A percentile compares a stretch with the other conserved stretches of the same genome.
Conservation (phyloP, 208 protist species). For the Crithidia thermophila region DNA sequence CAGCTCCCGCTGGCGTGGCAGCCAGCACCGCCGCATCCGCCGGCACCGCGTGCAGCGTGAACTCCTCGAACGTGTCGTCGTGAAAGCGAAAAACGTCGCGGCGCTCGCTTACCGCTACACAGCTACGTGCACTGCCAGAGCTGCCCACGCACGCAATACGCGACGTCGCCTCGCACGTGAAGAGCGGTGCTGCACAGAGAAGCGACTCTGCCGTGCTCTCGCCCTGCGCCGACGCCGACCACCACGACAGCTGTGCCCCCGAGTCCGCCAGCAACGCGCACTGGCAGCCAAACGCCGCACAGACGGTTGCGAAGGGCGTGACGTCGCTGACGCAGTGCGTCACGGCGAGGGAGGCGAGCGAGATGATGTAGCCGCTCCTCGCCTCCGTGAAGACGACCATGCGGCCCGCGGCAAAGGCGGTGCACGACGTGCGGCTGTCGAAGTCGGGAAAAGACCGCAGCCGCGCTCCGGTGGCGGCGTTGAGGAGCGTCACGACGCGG, state of each 20-base stretch:
- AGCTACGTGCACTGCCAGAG: not conserved
- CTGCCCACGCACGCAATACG: constrained; percentile 16
- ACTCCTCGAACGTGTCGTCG: constrained; percentile 9
- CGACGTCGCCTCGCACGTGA: constrained; percentile 24
- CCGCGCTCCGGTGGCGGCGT: constrained; percentile 32
- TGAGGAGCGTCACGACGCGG: constrained; percentile 30
- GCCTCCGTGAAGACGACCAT: constrained; percentile 37
- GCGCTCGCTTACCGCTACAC: constrained; percentile 14
- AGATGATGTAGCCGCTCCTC: constrained; percentile 27
- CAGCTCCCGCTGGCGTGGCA: not conserved
- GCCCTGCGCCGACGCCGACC: too few species aligned
- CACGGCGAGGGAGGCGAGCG: constrained; percentile 20
- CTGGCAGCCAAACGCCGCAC: constrained; percentile 6
- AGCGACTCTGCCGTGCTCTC: not conserved
- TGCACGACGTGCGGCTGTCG: constrained; percentile 15
- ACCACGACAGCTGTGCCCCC: constrained; percentile 17
- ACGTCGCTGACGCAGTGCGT: constrained; percentile 21
- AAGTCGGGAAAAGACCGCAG: constrained; percentile 54
- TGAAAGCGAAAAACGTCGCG: constrained; percentile 18
- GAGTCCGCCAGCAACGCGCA: constrained; percentile 26
- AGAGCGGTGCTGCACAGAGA: not conserved
- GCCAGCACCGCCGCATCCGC: not conserved
- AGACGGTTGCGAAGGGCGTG: constrained; percentile 5
- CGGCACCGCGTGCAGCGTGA: constrained; percentile 9
- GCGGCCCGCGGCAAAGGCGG: constrained; percentile 8